These are phyloP conservation scores for Babesia ovata DNA, from an alignment of 169 alveolate species.

Conservation along the genomic window DNA sequence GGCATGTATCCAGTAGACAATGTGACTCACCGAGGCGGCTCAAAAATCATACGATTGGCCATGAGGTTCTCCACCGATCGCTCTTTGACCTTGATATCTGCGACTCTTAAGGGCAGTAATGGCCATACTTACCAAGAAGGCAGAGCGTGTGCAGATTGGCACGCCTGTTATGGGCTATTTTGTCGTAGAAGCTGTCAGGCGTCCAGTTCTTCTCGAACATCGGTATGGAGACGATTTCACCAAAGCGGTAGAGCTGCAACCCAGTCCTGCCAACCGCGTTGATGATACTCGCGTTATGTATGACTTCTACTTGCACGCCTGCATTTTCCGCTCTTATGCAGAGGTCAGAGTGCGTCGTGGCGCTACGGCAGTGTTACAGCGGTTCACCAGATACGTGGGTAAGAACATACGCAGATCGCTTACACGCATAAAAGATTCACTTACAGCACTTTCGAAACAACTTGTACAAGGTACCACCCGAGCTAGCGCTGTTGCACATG, in stretches of 20 bases:
- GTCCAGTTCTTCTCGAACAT: slow-evolving; percentile 96
- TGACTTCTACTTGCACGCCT: slow-evolving; percentile 89
- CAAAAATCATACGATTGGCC: slow-evolving; percentile 90
- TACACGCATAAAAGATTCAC: no score
- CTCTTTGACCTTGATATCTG: slow-evolving; percentile 97
- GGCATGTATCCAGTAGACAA: slow-evolving; percentile 8
- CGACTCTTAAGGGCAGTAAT: background rate
- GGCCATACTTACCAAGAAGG: slow-evolving; percentile 77
- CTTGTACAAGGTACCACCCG: no score
- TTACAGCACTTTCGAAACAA: no score
- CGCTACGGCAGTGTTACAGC: slow-evolving; percentile 73
- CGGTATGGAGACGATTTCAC: slow-evolving; percentile 97
- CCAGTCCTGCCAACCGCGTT: slow-evolving; percentile 86
- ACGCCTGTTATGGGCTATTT: slow-evolving; percentile 87
- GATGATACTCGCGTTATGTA: slow-evolving; percentile 93
- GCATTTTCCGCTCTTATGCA: slow-evolving; percentile 88
- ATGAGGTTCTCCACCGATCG: slow-evolving; percentile 93
- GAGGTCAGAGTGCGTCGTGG: slow-evolving; percentile 95
- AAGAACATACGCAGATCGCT: no score
- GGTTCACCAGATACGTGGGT: background rate
- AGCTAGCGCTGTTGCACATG: no score
- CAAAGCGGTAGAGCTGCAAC: slow-evolving; percentile 93
- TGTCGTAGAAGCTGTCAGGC: slow-evolving; percentile 95
- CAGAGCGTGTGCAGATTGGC: slow-evolving; percentile 94
- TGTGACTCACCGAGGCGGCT: slow-evolving; percentile 83